Evolutionary conservation across 352 stramenopile genomes (phyloP), one percentile per base, ranked within the genome.

Genomic region (Aphanomyces cochlioides): DNA sequence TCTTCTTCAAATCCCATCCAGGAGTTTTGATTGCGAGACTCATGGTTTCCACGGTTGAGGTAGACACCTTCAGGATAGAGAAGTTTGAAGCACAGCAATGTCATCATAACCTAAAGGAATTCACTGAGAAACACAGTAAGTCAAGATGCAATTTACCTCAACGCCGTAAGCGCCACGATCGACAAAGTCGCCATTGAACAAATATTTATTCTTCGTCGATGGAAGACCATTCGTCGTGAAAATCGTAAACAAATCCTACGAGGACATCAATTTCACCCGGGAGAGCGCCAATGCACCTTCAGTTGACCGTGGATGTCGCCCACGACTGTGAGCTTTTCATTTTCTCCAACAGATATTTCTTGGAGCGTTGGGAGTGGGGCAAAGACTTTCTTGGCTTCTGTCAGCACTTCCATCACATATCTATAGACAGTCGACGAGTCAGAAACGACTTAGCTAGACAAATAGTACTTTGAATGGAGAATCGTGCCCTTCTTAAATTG

Each of bases 101-200:
- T 92, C 77, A 92, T 91, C 56, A 90, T 73, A 15, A 92, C 81
- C 50, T 50, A 21, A 13, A 5, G 5, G 28, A 39, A 73, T 12
- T n/a, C 43, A 67, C 13, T 73, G 37, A 15, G 83, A 74, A 72
- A 4, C 54, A 17, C 7, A 19, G 37, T 2, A 10, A 21, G 50
- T 72, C 41, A 85, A 74, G 34, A 70, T 73, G 34, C 66, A 67
- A 19, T 83, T 63, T 1, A 90, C 77, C 69, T 98, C 94, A 0
- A 85, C 85, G 69, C 93, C 92, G 67, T 96, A 90, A 45, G 82
- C 74, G 0, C 96, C 96, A 21, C 96, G 84, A 72, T 99, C 96
- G 43, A 98, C 96, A 76, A 98, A 98, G 73, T 98, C 95, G 0
- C 95, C 95, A 75, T 98, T 99, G 79, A 99, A 98, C 1, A 99